phyloP scores from a whole-genome alignment of 1,284 basidiomycete species.

The Cutaneotrichosporon arboriforme region DNA sequence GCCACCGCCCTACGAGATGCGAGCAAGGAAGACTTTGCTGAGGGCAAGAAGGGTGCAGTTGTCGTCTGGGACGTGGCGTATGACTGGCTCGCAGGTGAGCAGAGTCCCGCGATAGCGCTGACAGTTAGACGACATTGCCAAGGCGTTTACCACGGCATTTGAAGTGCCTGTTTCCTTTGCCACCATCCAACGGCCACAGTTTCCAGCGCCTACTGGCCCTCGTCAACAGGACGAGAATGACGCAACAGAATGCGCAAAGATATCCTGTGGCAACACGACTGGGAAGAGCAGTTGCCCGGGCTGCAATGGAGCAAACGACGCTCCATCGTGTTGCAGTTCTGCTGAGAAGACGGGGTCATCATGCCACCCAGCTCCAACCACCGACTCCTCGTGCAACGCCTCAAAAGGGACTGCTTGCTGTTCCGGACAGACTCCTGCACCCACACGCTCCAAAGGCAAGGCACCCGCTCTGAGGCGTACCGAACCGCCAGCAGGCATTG shows the following conservation, averaged over 20 bases:
- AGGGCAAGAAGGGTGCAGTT: conserved; percentile 49
- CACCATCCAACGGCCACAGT: conserved; percentile 23
- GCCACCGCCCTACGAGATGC: conserved; percentile 22
- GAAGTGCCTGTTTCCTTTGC: conserved; percentile 31
- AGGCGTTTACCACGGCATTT: conserved; percentile 13
- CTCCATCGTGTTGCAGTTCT: neutral
- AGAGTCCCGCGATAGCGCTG: neutral
- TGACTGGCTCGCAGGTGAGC: conserved; percentile 61
- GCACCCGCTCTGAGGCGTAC: conserved; percentile 36
- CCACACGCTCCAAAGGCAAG: conserved; percentile 58
- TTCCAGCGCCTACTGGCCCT: neutral
- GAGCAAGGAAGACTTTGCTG: conserved; percentile 22
- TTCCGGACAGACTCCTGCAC: conserved; percentile 67
- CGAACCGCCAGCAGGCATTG: conserved; percentile 36
- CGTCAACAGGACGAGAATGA: neutral
- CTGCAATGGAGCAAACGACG: neutral
- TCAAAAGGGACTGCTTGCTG: neutral
- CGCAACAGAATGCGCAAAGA: neutral
- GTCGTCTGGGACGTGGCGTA: conserved; percentile 78
- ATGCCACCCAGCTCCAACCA: neutral
- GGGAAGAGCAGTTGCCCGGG: neutral
- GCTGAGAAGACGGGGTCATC: neutral
- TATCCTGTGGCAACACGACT: neutral
- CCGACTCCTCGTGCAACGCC: neutral
- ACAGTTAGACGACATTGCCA: conserved; percentile 24